Conservation (phyloP, 2,329 filamentous ascomycete species). For the Alternaria gaisen region DNA sequence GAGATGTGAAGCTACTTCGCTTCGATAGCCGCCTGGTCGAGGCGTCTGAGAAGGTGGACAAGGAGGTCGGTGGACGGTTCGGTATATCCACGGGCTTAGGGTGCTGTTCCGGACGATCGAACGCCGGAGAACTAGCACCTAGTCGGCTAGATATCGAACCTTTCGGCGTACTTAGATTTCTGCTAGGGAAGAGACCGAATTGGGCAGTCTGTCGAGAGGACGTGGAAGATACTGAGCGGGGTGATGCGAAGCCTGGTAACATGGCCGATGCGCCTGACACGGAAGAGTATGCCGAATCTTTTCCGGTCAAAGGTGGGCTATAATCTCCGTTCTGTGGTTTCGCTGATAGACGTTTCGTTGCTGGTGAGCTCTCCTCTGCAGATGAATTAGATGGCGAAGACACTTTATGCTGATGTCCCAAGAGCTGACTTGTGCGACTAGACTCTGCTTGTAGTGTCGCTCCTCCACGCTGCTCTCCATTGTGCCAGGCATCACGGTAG, state of each 20-base stretch:
- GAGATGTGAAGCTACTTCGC: slow-evolving; percentile 46
- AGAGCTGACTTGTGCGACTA: slow-evolving; percentile 20
- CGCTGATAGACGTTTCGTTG: slow-evolving; percentile 17
- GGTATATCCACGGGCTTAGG: slow-evolving; percentile 28
- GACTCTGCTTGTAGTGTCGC: slow-evolving; percentile 23
- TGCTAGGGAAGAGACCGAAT: slow-evolving; percentile 48
- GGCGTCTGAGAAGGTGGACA: slow-evolving; percentile 35
- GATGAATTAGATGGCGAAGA: slow-evolving; percentile 21
- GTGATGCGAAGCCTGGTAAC: slow-evolving; percentile 36
- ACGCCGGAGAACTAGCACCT: slow-evolving; percentile 37
- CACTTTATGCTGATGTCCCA: slow-evolving; percentile 25
- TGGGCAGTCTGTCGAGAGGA: slow-evolving; percentile 45
- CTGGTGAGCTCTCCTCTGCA: slow-evolving; percentile 21
- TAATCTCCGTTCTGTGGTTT: slow-evolving; percentile 29
- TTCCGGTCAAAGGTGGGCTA: slow-evolving; percentile 47
- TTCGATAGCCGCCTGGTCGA: slow-evolving; percentile 39
- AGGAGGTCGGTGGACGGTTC: slow-evolving; percentile 41
- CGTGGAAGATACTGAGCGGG: slow-evolving; percentile 43
- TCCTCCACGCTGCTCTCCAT: slow-evolving; percentile 28
- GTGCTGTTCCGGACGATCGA: slow-evolving; percentile 18
- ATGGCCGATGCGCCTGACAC: slow-evolving; percentile 47
- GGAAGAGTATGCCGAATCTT: slow-evolving; percentile 53
- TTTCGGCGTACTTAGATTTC: slow-evolving; percentile 43
- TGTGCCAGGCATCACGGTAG: slow-evolving; percentile 34
- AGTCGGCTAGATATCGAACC: slow-evolving; percentile 41